Conservation (phyloP, 164 flowering plant species). For the Umbellularia californica region DNA sequence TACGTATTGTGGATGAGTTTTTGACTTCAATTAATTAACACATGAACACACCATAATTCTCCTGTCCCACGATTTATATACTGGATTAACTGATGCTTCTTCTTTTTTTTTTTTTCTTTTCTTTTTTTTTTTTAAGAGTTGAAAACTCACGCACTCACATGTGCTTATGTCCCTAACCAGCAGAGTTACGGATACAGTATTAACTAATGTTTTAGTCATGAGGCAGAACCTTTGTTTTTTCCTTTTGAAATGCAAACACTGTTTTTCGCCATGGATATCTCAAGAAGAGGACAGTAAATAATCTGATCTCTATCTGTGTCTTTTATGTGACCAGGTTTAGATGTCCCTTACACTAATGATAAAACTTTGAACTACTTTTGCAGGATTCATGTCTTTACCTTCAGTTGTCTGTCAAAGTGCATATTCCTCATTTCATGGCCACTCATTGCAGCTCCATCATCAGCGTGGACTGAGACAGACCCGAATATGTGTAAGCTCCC, state of each 20-base stretch:
- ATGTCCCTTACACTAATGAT: neutral
- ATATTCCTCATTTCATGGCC: conserved; percentile 61
- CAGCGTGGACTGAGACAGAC: conserved; percentile 10
- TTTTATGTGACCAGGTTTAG: neutral
- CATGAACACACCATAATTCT: no score
- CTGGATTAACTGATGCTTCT: no score
- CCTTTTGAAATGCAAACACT: neutral
- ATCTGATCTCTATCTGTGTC: neutral
- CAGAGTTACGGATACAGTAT: no score
- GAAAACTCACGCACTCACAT: no score
- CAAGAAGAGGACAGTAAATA: neutral
- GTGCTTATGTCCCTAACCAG: no score
- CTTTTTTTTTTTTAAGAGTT: no score
- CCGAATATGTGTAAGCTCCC: conserved; percentile 16
- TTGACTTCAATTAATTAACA: no score
- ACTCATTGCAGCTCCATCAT: conserved; percentile 31
- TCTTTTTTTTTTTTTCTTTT: no score
- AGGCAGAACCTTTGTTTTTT: neutral
- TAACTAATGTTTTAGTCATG: neutral
- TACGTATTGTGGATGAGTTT: neutral
- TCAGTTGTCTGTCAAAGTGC: conserved; percentile 30
- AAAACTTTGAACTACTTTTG: conserved; percentile 8
- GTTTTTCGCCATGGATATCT: neutral
- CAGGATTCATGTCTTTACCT: conserved; percentile 37
- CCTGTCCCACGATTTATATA: no score